Conservation (phyloP, 441 rosid species). For the Daphne laureola region DNA sequence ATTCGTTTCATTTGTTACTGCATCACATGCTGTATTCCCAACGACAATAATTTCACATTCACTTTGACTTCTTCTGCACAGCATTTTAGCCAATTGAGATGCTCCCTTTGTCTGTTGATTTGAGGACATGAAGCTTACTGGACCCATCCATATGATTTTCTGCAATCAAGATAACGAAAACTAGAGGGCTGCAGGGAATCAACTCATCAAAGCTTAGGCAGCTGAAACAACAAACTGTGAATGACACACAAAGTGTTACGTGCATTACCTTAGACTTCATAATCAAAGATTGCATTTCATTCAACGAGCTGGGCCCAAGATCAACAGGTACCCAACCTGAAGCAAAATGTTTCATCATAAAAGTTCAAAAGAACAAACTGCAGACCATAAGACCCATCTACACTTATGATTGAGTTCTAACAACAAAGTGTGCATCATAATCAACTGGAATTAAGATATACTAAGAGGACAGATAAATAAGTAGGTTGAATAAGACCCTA, state of each 20-base stretch:
- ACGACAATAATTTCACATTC: constrained; percentile 41
- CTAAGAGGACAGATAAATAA: too few species aligned
- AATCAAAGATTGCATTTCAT: constrained; percentile 42
- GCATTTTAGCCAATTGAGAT: constrained; percentile 33
- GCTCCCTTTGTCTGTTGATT: constrained; percentile 27
- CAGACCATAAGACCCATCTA: background rate
- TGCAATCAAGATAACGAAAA: constrained; percentile 16
- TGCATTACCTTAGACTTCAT: constrained; percentile 47
- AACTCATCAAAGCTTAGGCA: too few species aligned
- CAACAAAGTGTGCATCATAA: background rate
- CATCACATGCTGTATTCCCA: constrained; percentile 39
- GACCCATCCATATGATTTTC: constrained; percentile 66
- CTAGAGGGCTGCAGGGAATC: too few species aligned
- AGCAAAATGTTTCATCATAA: constrained; percentile 13
- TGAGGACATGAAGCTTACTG: constrained; percentile 37
- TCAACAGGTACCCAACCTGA: constrained; percentile 67
- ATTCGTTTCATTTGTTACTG: constrained; percentile 26
- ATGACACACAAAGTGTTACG: too few species aligned
- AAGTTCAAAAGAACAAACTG: constrained; percentile 3
- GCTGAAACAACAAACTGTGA: too few species aligned
- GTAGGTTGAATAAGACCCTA: constrained; percentile 20
- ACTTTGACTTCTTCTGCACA: constrained; percentile 26
- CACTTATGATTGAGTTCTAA: too few species aligned
- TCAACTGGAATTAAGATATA: too few species aligned
- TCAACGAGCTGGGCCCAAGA: constrained; percentile 53